Evolutionary conservation across 2,329 filamentous ascomycete species (phyloP).

Genomic region (Colletotrichum karsti): DNA sequence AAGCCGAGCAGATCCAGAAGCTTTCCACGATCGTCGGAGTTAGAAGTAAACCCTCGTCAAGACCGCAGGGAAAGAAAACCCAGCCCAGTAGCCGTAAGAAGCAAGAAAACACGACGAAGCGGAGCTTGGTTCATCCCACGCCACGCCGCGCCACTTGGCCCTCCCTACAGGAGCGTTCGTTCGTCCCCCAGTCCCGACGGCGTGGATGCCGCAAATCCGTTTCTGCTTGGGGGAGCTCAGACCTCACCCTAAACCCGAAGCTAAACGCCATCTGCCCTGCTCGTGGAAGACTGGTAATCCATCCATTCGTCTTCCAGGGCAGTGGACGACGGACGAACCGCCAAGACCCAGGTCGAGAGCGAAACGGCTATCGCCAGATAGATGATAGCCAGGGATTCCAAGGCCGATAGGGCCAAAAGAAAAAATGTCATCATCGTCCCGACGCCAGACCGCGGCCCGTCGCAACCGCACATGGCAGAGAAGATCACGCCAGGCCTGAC

Average conservation of each 20-base stretch:
- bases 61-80: not conserved
- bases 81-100: not conserved
- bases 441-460: not conserved
- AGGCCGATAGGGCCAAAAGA: too few species aligned
- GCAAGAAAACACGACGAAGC: not conserved
- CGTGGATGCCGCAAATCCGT: not conserved
- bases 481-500: not conserved
- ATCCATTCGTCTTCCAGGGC: conserved; percentile 1
- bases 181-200: not conserved
- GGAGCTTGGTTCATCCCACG: not conserved
- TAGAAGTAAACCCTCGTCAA: not conserved
- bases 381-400: not conserved
- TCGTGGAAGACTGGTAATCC: not conserved
- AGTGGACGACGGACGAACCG: not conserved
- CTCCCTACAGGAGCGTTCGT: not conserved
- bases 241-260: not conserved
- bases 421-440: not conserved
- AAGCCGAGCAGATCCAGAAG: not conserved
- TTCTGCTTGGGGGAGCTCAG: not conserved
- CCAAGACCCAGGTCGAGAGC: not conserved
- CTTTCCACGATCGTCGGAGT: not conserved
- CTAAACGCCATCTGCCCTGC: not conserved
- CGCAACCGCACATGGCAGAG: not conserved
- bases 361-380: not conserved
- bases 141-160: not conserved